phyloP scores from a whole-genome alignment of 352 stramenopile genomes.

The Phytophthora nicotianae region DNA sequence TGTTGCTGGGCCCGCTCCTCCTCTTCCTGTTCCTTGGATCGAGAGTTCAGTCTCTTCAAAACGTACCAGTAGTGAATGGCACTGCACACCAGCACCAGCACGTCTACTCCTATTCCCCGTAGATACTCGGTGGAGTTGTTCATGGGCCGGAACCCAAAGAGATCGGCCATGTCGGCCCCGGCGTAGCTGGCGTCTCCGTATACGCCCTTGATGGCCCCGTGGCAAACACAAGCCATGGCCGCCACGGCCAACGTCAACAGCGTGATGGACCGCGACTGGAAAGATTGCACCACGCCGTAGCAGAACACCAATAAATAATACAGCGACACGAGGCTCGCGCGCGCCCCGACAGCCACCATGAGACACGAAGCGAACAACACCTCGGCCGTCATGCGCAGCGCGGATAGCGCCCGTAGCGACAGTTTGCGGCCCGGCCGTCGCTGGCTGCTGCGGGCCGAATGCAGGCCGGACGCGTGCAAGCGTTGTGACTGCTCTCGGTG shows the following conservation, averaged over 20 bases:
- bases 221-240: constrained; percentile 44
- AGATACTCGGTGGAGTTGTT: constrained; percentile 40
- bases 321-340: constrained; percentile 65
- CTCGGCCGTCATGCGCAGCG: constrained; percentile 30
- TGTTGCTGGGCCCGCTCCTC: constrained; percentile 35
- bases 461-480: constrained; percentile 17
- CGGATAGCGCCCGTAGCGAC: constrained; percentile 26
- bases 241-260: constrained; percentile 55
- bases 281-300: constrained; percentile 63
- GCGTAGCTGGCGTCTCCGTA: constrained; percentile 21
- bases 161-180: constrained; percentile 27
- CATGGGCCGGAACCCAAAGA: constrained; percentile 58
- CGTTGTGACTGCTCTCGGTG: constrained; percentile 15
- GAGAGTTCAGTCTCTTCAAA: constrained; percentile 36
- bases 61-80: constrained; percentile 72
- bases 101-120: constrained; percentile 63
- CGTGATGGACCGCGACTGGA: constrained; percentile 59
- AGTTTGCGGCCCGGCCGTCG: constrained; percentile 18
- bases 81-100: constrained; percentile 59
- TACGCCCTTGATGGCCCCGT: constrained; percentile 41
- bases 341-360: constrained; percentile 50
- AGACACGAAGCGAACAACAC: constrained; percentile 60
- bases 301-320: constrained; percentile 77
- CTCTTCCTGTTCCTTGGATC: constrained; percentile 35
- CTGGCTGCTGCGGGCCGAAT: constrained; percentile 6